Percentiles rank a stretch among this genome's conserved stretches.
Conservation (phyloP, 805 yeast genomes). For the Hanseniaspora jakobsenii region DNA sequence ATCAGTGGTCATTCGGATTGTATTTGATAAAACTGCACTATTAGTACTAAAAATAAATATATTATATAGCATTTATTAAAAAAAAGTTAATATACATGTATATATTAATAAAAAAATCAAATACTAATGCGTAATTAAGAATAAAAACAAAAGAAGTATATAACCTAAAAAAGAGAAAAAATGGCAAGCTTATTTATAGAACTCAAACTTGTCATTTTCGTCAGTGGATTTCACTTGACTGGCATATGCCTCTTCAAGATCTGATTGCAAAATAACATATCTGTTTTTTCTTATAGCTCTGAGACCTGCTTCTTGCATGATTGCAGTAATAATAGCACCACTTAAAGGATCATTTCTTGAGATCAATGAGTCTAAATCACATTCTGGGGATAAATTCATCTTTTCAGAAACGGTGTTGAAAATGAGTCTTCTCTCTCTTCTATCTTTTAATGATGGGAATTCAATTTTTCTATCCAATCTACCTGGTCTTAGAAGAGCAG, state of each 20-base stretch:
- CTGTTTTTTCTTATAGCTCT: conserved; percentile 97
- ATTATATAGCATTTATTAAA: too few relatives aligned
- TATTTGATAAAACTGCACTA: not conserved
- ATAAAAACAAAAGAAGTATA: not conserved
- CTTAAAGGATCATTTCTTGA: conserved; percentile 93
- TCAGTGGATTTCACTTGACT: conserved; percentile 90
- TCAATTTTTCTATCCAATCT: conserved; percentile 96
- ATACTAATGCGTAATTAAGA: too few relatives aligned
- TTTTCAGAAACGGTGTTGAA: conserved; percentile 92
- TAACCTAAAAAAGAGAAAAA: not conserved
- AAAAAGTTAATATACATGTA: not conserved
- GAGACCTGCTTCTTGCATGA: conserved; percentile 99
- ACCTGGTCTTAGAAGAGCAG: conserved; percentile 96
- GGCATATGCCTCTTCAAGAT: conserved; percentile 94
- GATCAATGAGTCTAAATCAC: conserved; percentile 85
- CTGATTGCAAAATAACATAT: conserved; percentile 90
- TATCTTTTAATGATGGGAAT: conserved; percentile 88
- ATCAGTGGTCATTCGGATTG: conserved; percentile 5
- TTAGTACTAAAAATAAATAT: not conserved
- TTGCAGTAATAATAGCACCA: conserved; percentile 96
- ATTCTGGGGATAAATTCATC: conserved; percentile 97
- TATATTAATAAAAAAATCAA: not conserved
- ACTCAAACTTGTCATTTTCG: conserved; percentile 94
- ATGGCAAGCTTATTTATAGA: conserved; percentile 56
- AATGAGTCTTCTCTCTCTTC: conserved; percentile 94